Evolutionary conservation across 2,329 filamentous ascomycete species (phyloP).

Genomic region (Lachnellula arida): DNA sequence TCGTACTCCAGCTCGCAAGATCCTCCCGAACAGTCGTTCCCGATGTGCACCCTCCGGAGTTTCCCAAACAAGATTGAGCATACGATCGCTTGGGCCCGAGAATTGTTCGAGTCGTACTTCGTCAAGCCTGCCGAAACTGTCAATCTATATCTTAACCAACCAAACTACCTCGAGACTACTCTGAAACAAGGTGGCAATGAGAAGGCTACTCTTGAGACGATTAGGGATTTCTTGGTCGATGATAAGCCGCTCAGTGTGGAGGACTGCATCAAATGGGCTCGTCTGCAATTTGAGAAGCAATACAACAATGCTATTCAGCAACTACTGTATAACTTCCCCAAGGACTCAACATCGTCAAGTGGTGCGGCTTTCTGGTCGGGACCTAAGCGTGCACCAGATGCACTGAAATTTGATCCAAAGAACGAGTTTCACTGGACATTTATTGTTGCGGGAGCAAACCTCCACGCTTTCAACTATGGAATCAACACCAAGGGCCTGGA

Average conservation of each 20-base stretch:
- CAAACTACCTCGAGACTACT: conserved; percentile 81
- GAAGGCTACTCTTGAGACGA: conserved; percentile 85
- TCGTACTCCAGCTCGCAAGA: conserved; percentile 98
- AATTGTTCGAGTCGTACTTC: conserved; percentile 91
- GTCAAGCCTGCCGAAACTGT: conserved; percentile 91
- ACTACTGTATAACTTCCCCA: conserved; percentile 93
- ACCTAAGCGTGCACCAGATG: conserved; percentile 90
- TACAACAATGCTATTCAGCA: conserved; percentile 97
- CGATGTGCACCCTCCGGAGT: conserved; percentile 95
- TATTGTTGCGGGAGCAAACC: conserved; percentile 79
- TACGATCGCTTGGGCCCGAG: conserved; percentile 96
- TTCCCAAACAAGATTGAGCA: conserved; percentile 99
- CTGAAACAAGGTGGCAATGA: conserved; percentile 93
- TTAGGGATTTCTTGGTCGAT: conserved; percentile 84
- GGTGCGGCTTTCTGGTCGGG: conserved; percentile 97
- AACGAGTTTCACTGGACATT: conserved; percentile 87
- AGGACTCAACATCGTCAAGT: conserved; percentile 81
- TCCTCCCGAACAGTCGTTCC: conserved; percentile 96
- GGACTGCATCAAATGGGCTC: conserved; percentile 94
- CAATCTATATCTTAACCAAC: conserved; percentile 87
- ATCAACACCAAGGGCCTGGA: conserved; percentile 79
- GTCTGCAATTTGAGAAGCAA: conserved; percentile 89
- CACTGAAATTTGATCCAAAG: conserved; percentile 79
- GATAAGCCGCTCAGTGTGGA: conserved; percentile 91
- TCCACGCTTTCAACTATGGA: conserved; percentile 97